phyloP scores from a whole-genome alignment of 371 early-diverging fungal genomes.

The Actinomucor elegans region DNA sequence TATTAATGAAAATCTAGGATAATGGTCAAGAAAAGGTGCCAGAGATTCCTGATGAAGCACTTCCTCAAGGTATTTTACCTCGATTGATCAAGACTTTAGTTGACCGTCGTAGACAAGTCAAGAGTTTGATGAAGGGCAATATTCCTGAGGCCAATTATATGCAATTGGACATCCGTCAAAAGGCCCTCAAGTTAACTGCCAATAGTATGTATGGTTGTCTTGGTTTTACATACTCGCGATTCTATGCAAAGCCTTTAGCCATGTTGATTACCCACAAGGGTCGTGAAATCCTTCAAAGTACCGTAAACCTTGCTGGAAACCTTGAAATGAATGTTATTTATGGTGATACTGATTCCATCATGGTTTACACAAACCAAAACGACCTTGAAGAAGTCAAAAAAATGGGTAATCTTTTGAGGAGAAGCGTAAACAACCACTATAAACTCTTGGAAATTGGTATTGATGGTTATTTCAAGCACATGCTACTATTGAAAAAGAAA shows the following conservation, averaged over 20 bases:
- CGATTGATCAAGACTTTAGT: slow-evolving; percentile 89
- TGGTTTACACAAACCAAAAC: slow-evolving; percentile 95
- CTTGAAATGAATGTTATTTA: slow-evolving; percentile 94
- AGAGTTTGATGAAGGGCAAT: slow-evolving; percentile 84
- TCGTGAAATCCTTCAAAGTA: slow-evolving; percentile 95
- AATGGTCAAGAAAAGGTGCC: slow-evolving; percentile 70
- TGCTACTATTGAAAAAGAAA: slow-evolving; percentile 99
- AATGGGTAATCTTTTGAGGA: slow-evolving; percentile 80
- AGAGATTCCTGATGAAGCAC: slow-evolving; percentile 69
- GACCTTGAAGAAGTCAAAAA: slow-evolving; percentile 78
- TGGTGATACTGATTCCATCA: slow-evolving; percentile 99
- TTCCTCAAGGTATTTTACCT: slow-evolving; percentile 88
- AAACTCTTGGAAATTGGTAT: slow-evolving; percentile 95
- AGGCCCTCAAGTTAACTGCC: slow-evolving; percentile 98
- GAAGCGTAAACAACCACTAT: slow-evolving; percentile 92
- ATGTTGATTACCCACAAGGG: slow-evolving; percentile 98
- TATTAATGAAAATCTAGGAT: slow-evolving; percentile 14
- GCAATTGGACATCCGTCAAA: slow-evolving; percentile 93
- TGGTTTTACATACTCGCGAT: slow-evolving; percentile 94
- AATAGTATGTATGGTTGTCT: slow-evolving; percentile 99
- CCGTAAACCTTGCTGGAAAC: slow-evolving; percentile 84
- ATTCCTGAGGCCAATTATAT: slow-evolving; percentile 57
- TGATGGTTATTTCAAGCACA: slow-evolving; percentile 93
- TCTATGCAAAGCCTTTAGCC: slow-evolving; percentile 98
- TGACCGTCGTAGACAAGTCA: slow-evolving; percentile 90